Conservation (phyloP, 495 filamentous ascomycete species). For the Clavariopsis aquatica region DNA sequence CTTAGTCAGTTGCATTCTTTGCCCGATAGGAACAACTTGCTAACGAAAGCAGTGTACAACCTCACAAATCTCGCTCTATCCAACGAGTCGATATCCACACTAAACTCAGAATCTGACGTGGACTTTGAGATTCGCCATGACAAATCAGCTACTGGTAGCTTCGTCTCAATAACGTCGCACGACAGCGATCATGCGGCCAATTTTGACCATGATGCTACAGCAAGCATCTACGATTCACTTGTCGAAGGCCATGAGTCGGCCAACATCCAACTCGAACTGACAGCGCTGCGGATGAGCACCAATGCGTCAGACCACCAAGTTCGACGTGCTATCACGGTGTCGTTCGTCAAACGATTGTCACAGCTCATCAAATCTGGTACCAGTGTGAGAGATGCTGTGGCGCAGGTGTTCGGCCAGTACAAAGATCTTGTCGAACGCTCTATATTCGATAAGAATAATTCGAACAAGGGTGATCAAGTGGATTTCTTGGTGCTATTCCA, state of each 20-base stretch:
- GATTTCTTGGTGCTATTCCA: slow-evolving; percentile 83
- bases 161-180: slow-evolving; percentile 55
- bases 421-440: slow-evolving; percentile 59
- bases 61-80: slow-evolving; percentile 69
- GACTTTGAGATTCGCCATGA: slow-evolving; percentile 40
- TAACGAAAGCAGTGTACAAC: slow-evolving; percentile 64
- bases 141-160: slow-evolving; percentile 54
- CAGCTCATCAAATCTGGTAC: slow-evolving; percentile 65
- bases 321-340: slow-evolving; percentile 78
- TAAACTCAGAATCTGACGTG: slow-evolving; percentile 53
- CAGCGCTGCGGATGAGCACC: slow-evolving; percentile 79
- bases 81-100: slow-evolving; percentile 73
- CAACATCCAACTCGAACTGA: slow-evolving; percentile 85
- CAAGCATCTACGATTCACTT: slow-evolving; percentile 80
- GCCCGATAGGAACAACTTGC: neutral
- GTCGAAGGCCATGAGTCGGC: slow-evolving; percentile 73
- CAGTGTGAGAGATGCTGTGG: slow-evolving; percentile 60
- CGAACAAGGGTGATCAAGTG: slow-evolving; percentile 70
- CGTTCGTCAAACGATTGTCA: slow-evolving; percentile 78
- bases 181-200: slow-evolving; percentile 54
- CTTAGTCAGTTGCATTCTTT: slow-evolving; percentile 47
- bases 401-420: slow-evolving; percentile 58
- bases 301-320: slow-evolving; percentile 88
- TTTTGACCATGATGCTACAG: slow-evolving; percentile 86
- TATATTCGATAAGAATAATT: slow-evolving; percentile 59